Evolutionary conservation across 306 rosid species (phyloP), one percentile per base, ranked within the genome.

Genomic region (Amphicarpaea edgeworthii): DNA sequence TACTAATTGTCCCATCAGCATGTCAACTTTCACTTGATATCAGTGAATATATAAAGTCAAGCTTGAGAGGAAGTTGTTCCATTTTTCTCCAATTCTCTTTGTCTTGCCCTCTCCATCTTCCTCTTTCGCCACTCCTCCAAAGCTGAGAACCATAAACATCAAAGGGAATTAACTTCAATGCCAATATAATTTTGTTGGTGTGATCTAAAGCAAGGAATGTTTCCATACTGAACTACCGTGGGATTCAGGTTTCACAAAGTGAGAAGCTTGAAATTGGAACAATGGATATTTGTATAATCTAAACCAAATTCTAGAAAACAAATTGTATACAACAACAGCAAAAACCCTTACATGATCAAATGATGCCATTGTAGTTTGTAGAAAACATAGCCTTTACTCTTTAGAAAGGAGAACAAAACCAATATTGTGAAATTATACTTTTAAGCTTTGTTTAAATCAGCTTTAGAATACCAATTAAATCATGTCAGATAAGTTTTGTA

Each of bases 101-200:
- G 91, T 70, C 97, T 84, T 24, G 97, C 99, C 60, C 99, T 85
- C 73, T 92, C 99, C 90, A 95, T 95, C 90, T 95, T 95, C 83
- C 99, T 76, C 81, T 89, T 92, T 49, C 99, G 90, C 99, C 99
- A 95, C 82, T 95, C 99, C 83, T 90, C 99, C 79, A 95, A 76
- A 83, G 99, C 99, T 95, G 91, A 51, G 14, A 79, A 78, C 71
- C 62, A 82, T 46, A 74, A 74, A 17, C 77, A 85, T 46, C 70
- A 65, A 15, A 34, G 5, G 46, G 38, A 37, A 77, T 46, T 79
- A 46, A 68, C 65, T 64, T 74, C 47, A 70, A 34, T 60, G 6
- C n/a, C 57, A 30, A 20, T 21, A 16, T 7, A 50, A 60, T 72
- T 61, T 16, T 24, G 30, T 43, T 46, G 32, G 40, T 10, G 26